These are phyloP conservation scores for Yarrowia divulgata DNA, from an alignment of 805 yeast species.

Conservation along the genomic window DNA sequence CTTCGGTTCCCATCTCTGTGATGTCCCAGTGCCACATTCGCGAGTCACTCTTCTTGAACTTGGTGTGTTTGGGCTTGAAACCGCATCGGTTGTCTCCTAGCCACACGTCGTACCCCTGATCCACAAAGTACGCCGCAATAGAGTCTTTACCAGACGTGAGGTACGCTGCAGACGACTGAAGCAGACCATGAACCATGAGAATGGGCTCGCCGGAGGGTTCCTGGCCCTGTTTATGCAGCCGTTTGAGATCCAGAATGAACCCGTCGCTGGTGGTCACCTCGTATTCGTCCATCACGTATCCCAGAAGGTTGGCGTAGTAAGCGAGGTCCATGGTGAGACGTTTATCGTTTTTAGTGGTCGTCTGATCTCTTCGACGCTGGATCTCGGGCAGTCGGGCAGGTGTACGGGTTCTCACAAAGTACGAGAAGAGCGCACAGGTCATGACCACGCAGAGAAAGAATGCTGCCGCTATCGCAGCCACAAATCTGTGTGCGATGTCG, in stretches of 20 bases:
- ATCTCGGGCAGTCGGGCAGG: slow-evolving; percentile 38
- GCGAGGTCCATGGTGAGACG: slow-evolving; percentile 61
- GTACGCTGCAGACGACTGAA: slow-evolving; percentile 87
- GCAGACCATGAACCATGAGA: slow-evolving; percentile 80
- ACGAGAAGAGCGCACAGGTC: slow-evolving; percentile 29
- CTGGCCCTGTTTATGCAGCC: slow-evolving; percentile 58
- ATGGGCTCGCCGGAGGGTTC: slow-evolving; percentile 58
- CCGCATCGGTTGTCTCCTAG: slow-evolving; percentile 91
- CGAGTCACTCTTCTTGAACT: slow-evolving; percentile 54
- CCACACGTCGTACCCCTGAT: slow-evolving; percentile 84
- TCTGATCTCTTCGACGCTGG: slow-evolving; percentile 47
- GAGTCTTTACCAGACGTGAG: slow-evolving; percentile 84
- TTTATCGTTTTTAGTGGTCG: slow-evolving; percentile 47
- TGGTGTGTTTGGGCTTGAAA: slow-evolving; percentile 71
- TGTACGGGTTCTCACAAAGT: slow-evolving; percentile 8
- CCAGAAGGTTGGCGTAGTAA: slow-evolving; percentile 71
- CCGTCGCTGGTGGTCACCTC: slow-evolving; percentile 81
- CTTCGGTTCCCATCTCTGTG: slow-evolving; percentile 78
- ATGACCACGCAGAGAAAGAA: slow-evolving; percentile 33
- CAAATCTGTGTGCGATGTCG: slow-evolving; percentile 15
- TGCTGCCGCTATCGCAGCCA: slow-evolving; percentile 21
- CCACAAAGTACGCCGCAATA: slow-evolving; percentile 64
- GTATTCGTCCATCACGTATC: slow-evolving; percentile 64
- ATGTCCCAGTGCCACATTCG: slow-evolving; percentile 95
- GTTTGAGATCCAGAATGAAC: slow-evolving; percentile 69